A percentile compares a stretch with the other conserved stretches of the same genome.
These are phyloP conservation scores for Thelonectria rubi DNA, from an alignment of 2,329 filamentous ascomycete species.

Conservation along the genomic window DNA sequence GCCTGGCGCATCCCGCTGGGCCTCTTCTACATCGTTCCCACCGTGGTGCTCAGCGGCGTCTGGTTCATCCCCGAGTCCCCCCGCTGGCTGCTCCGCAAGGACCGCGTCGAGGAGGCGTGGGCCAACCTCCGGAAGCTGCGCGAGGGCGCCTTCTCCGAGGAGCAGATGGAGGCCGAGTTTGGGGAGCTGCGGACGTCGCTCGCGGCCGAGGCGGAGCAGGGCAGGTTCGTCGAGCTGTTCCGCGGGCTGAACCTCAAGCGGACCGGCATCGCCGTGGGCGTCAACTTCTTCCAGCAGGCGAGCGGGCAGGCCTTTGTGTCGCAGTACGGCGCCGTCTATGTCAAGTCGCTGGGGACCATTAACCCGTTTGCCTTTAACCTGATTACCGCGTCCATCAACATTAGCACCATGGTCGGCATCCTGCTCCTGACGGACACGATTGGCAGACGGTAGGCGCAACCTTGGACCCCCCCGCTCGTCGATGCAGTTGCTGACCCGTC, in stretches of 20 bases:
- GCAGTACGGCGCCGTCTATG: constrained; percentile 36
- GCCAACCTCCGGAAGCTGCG: constrained; percentile 20
- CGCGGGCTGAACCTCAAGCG: constrained; percentile 26
- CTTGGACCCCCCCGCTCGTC: background rate
- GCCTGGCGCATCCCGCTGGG: constrained; percentile 37
- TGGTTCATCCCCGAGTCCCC: constrained; percentile 41
- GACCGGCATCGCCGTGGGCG: constrained; percentile 22
- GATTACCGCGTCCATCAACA: constrained; percentile 36
- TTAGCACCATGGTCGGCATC: constrained; percentile 14
- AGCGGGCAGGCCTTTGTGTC: constrained; percentile 37
- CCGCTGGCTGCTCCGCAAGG: constrained; percentile 36
- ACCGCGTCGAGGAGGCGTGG: constrained; percentile 31
- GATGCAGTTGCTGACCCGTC: background rate
- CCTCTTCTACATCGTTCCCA: constrained; percentile 36
- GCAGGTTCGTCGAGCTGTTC: constrained; percentile 23
- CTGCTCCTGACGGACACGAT: constrained; percentile 9
- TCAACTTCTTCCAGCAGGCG: constrained; percentile 33
- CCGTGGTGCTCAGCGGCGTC: constrained; percentile 23
- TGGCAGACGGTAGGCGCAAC: constrained; percentile 29
- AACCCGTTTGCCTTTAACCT: constrained; percentile 42
- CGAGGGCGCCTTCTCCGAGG: constrained; percentile 26
- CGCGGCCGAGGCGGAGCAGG: constrained; percentile 34
- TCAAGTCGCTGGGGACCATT: constrained; percentile 35
- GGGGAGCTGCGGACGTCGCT: constrained; percentile 16
- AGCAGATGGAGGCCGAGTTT: constrained; percentile 34